These are phyloP conservation scores for Parvularia atlantis DNA, from an alignment of 78 protist genomes.

Conservation along the genomic window DNA sequence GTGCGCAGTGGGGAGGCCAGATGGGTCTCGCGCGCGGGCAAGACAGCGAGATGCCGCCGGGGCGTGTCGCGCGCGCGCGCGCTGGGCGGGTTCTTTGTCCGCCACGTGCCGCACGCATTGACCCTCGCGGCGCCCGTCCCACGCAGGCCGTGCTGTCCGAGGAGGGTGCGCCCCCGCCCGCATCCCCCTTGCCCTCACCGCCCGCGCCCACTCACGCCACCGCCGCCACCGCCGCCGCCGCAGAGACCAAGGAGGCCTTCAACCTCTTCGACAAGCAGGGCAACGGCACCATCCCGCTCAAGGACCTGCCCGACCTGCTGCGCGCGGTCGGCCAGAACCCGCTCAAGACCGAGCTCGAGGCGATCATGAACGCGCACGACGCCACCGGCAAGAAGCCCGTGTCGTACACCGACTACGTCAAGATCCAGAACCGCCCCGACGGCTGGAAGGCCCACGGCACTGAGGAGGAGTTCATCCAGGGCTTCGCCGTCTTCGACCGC, in stretches of 20 bases:
- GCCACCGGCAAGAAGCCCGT: not conserved
- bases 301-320: conserved; percentile 51
- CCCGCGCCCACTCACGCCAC: no score
- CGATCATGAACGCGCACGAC: conserved; percentile 24
- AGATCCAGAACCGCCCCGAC: not conserved
- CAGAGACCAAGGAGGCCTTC: conserved; percentile 29
- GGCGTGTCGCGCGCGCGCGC: no score
- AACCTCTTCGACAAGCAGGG: conserved; percentile 52
- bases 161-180: no score
- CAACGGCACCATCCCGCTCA: conserved; percentile 46
- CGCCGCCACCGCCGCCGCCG: not conserved
- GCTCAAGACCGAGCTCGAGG: conserved; percentile 49
- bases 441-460: conserved; percentile 6
- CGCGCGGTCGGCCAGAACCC: conserved; percentile 63
- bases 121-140: no score
- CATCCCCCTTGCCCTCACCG: no score
- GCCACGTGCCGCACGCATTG: no score
- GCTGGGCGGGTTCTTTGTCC: no score
- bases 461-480: conserved; percentile 26
- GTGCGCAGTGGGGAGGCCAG: no score
- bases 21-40: no score
- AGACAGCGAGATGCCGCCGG: no score
- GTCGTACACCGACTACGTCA: no score
- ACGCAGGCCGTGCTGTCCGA: no score
- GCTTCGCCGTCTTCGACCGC: conserved; percentile 63